Base-by-base conservation (phyloP, 768 basidiomycete species). In the Mycena capillaripes region DNA sequence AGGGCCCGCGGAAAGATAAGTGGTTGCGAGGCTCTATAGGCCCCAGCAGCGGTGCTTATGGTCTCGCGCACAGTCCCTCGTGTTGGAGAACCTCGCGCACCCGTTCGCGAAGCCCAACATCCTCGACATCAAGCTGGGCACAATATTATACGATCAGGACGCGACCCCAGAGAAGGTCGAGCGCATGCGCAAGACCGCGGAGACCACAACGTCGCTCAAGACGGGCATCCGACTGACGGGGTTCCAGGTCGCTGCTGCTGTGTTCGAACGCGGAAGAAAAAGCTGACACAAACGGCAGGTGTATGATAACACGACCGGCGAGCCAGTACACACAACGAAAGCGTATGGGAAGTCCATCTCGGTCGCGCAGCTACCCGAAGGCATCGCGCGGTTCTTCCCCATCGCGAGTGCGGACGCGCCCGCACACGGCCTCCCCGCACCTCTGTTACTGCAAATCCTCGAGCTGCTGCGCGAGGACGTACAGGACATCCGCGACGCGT, bases 81-180 rank as follows among this genome's bases (percentile, higher is more conserved):
- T 97, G 34, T 82, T 99, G 4, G 93, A 97, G 83, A 98, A 99
- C 80, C 83, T 97, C 16, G 82, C 93, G 2, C 81, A 92, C 74
- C 78, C 86, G 1, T 98, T 97, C 84, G 76, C 82, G 40, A 93
- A 91, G 79, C 97, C 97, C 8, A 96, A 94, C 75, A 89, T 98
- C 68, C 85, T 98, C 32, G 97, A 99, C 79, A 87, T 96, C 79
- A 99, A 99, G 81, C 92, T 99, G 19, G 98, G 98, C 1, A 97
- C 93, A 0, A 85, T 93, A 1, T 87, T 99, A n/a, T 95, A 94
- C 73, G 96, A 95, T 60, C 89, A 92, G 25, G 78, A 79, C 14
- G 87, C 93, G 6, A 80, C 87, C 0, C 86, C 88, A 2, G 95
- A 94, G 68, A 99, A 99, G 83, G 86, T 89, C 70, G 87, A 83